These are phyloP conservation scores for Phlegmacium glaucopus DNA, from an alignment of 768 basidiomycete genomes.

Conservation along the genomic window DNA sequence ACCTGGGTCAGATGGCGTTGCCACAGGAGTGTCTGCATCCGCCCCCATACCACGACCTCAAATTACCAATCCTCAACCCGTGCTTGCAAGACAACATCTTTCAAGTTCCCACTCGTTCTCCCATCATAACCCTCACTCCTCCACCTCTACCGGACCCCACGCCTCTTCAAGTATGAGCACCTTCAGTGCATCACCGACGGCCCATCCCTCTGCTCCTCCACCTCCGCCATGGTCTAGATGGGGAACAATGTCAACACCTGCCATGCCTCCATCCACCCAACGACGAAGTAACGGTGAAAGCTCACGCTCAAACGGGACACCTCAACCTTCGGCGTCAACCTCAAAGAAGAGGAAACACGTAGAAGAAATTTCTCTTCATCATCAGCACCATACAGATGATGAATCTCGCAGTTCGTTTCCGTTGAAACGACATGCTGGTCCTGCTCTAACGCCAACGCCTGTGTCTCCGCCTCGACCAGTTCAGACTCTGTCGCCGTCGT, in stretches of 20 bases:
- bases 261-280: constrained; percentile 42
- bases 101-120: constrained; percentile 9
- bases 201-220: constrained; percentile 15
- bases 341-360: constrained; percentile 44
- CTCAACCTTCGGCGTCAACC: constrained; percentile 37
- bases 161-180: constrained; percentile 12
- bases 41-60: constrained; percentile 15
- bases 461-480: constrained; percentile 31
- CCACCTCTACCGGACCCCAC: constrained; percentile 15
- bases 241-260: constrained; percentile 44
- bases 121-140: constrained; percentile 10
- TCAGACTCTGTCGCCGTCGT: constrained; percentile 56
- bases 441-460: constrained; percentile 26
- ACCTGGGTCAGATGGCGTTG: constrained; percentile 43
- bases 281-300: constrained; percentile 33
- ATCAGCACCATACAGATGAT: constrained; percentile 20
- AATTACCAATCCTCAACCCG: constrained; percentile 14
- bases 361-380: constrained; percentile 30
- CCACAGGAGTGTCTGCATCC: constrained; percentile 18
- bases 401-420: constrained; percentile 20
- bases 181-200: constrained; percentile 11
- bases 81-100: constrained; percentile 15
- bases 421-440: constrained; percentile 35
- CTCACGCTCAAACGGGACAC: constrained; percentile 26
- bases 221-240: constrained; percentile 48